A percentile compares a stretch with the other conserved stretches of the same genome.
These are phyloP conservation scores for Zymoseptoria tritici DNA, from an alignment of 2,329 filamentous ascomycete species.

Conservation along the genomic window DNA sequence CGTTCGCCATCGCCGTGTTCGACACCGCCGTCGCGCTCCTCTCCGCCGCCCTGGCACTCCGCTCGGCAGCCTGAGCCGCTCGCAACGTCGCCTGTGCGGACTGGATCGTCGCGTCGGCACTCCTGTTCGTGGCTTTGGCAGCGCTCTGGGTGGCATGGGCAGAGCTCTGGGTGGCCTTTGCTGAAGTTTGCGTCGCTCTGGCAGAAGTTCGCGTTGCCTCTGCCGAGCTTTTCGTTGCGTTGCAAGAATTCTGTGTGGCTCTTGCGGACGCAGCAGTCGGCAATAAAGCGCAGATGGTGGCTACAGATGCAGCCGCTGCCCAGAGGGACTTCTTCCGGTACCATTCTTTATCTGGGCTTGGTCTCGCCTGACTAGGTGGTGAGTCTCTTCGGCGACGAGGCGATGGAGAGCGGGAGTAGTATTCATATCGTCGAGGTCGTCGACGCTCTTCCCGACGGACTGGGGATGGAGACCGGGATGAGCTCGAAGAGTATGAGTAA, in stretches of 20 bases:
- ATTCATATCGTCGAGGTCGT: neutral
- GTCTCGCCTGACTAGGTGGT: neutral
- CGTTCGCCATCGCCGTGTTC: slow-evolving; percentile 16
- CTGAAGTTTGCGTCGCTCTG: slow-evolving; percentile 7
- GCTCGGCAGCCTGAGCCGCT: slow-evolving; percentile 8
- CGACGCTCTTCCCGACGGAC: neutral
- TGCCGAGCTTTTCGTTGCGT: neutral
- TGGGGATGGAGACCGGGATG: neutral
- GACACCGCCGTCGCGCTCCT: slow-evolving; percentile 12
- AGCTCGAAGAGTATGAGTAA: neutral
- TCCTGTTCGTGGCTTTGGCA: slow-evolving; percentile 6
- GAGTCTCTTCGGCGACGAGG: slow-evolving; percentile 1
- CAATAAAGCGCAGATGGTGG: neutral
- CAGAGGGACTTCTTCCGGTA: slow-evolving; percentile 21
- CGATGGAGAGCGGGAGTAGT: slow-evolving; percentile 8
- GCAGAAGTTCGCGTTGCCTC: slow-evolving; percentile 1
- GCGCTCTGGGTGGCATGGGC: slow-evolving; percentile 10
- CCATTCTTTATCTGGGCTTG: slow-evolving; percentile 13
- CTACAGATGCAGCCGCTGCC: slow-evolving; percentile 11
- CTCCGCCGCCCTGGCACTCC: slow-evolving; percentile 11
- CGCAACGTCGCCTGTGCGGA: slow-evolving; percentile 8
- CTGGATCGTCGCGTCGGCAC: slow-evolving; percentile 5
- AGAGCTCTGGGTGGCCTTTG: slow-evolving; percentile 8
- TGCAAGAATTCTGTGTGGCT: neutral
- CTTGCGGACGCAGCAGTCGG: neutral